Conservation (phyloP, 2,329 filamentous ascomycete species). For the Sphaceloma murrayae region DNA sequence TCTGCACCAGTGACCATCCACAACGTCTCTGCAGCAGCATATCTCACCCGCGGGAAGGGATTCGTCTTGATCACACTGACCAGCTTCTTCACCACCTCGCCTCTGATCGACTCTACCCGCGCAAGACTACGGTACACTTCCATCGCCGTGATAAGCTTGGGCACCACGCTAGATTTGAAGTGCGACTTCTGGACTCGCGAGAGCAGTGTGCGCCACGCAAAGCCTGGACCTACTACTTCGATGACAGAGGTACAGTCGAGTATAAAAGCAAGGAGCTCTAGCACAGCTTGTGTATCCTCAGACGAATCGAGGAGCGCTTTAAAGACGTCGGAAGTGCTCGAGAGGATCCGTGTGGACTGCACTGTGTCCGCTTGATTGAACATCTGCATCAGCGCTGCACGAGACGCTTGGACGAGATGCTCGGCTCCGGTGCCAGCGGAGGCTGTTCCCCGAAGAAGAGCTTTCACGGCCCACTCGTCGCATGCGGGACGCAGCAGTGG, state of each 20-base stretch:
- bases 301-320: slow-evolving; percentile 6
- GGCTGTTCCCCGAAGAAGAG: slow-evolving; percentile 57
- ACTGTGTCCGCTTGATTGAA: slow-evolving; percentile 11
- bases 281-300: slow-evolving; percentile 21
- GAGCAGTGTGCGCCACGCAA: slow-evolving; percentile 57
- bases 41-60: slow-evolving; percentile 66
- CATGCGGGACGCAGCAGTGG: background rate
- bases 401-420: slow-evolving; percentile 59
- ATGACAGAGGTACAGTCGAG: slow-evolving; percentile 31
- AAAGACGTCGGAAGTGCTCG: slow-evolving; percentile 22
- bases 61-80: slow-evolving; percentile 61
- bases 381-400: slow-evolving; percentile 50
- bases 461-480: slow-evolving; percentile 28
- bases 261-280: slow-evolving; percentile 71
- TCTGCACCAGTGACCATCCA: slow-evolving; percentile 32
- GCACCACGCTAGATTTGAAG: slow-evolving; percentile 72
- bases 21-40: slow-evolving; percentile 34
- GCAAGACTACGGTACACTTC: slow-evolving; percentile 68
- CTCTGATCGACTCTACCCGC: slow-evolving; percentile 39
- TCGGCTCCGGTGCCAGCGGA: slow-evolving; percentile 71
- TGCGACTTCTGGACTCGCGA: slow-evolving; percentile 65
- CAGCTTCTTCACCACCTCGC: slow-evolving; percentile 58
- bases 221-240: slow-evolving; percentile 32
- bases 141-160: slow-evolving; percentile 70
- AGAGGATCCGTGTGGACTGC: slow-evolving; percentile 18